Evolutionary conservation across 2,329 filamentous ascomycete genomes (phyloP), one percentile per base, ranked within the genome.

Genomic region (Amylocarpus encephaloides): DNA sequence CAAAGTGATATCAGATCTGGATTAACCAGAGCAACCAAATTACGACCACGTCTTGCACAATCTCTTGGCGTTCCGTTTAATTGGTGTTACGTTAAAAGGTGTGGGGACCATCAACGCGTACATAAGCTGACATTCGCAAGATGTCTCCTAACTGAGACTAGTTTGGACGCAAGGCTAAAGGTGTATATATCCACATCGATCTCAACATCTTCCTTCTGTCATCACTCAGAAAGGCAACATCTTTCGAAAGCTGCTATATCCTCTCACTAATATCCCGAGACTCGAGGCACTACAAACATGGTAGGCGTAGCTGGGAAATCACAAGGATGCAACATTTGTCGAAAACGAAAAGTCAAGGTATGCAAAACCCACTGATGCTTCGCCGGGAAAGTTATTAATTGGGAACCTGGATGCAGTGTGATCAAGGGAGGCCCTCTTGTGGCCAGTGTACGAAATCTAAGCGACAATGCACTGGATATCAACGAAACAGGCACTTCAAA

Each of bases 401-500:
- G 32, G 35, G 26, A 42, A 41, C 29, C 19, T 30, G 50, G 41
- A 29, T 40, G 43, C 18, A 49, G 47, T 49, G 47, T 49, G 47
- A 49, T 39, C 47, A 49, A 49, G 41, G 35, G 41, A 50, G 32
- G 29, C 50, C 50, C 18, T 49, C 41, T 41, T 52, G 50, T 43
- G 50, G 50, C 33, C 50, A 52, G 41, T 52, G 46, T 48, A 34
- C n/a, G 34, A 52, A 50, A 46, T 49, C 35, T 32, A 50, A 46
- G 16, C 47, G 50, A 42, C 39, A 41, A 29, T 52, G 46, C 16
- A 48, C 46, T 46, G 50, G 50, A 40, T 52, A 52, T 42, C 41
- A 50, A 46, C 50, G 50, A 30, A 48, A 52, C 42, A 49, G 46
- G 26, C 41, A 52, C 40, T 52, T 52, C 50, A 52, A 52, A 35